These are phyloP conservation scores for Dothiorella sarmentorum DNA, from an alignment of 2,329 filamentous ascomycete genomes.

Conservation along the genomic window DNA sequence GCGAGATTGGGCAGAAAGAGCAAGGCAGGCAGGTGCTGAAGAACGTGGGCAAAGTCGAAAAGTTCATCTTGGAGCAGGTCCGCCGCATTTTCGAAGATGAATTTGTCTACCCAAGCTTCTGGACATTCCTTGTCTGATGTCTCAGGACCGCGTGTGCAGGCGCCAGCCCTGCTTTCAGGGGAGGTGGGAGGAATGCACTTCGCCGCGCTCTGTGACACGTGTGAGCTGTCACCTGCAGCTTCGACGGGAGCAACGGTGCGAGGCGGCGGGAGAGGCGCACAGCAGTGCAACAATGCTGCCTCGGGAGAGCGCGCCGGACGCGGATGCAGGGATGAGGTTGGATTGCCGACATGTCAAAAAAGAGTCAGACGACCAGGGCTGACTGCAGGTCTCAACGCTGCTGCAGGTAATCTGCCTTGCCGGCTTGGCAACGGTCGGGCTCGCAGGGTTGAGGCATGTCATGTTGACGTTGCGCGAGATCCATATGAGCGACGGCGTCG, in stretches of 20 bases:
- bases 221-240: conserved; percentile 19
- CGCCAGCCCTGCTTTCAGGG: conserved; percentile 17
- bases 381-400: conserved; percentile 11
- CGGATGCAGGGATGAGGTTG: conserved; percentile 18
- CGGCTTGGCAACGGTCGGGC: conserved; percentile 16
- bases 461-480: conserved; percentile 9
- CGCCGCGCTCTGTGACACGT: conserved; percentile 11
- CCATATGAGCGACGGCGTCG: neutral
- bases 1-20: conserved; percentile 91
- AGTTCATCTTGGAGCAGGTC: conserved; percentile 94
- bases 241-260: conserved; percentile 14
- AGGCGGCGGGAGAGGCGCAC: conserved; percentile 19
- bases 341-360: conserved; percentile 8
- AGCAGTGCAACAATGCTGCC: conserved; percentile 12
- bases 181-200: conserved; percentile 15
- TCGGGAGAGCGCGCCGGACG: conserved; percentile 17
- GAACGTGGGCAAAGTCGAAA: conserved; percentile 98
- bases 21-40: conserved; percentile 92
- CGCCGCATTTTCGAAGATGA: conserved; percentile 97
- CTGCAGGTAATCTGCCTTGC: conserved; percentile 15
- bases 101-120: conserved; percentile 97
- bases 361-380: conserved; percentile 17
- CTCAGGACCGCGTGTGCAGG: conserved; percentile 15
- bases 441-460: conserved; percentile 9
- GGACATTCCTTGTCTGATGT: conserved; percentile 82